These are phyloP conservation scores for Chalaropsis thielavioides DNA, from an alignment of 2,329 filamentous ascomycete species.

Conservation along the genomic window DNA sequence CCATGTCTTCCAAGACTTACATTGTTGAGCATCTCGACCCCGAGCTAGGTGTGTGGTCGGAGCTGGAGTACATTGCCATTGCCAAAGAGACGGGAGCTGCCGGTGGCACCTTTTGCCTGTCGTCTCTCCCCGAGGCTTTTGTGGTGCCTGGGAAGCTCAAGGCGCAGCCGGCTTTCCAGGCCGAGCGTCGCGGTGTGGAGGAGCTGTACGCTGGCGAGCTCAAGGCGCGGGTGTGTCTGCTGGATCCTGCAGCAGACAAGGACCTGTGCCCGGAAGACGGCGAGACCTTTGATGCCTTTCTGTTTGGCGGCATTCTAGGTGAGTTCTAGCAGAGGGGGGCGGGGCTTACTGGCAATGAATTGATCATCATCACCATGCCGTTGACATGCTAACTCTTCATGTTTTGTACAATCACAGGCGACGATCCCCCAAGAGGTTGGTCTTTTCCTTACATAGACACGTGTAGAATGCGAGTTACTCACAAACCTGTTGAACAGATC, in stretches of 20 bases:
- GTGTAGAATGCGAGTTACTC: background rate
- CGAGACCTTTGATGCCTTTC: constrained; percentile 70
- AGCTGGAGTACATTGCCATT: constrained; percentile 82
- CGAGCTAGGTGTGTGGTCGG: constrained; percentile 86
- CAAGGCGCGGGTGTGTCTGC: constrained; percentile 67
- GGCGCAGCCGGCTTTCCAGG: constrained; percentile 46
- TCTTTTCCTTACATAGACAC: background rate
- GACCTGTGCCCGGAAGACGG: constrained; percentile 77
- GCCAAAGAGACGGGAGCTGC: constrained; percentile 60
- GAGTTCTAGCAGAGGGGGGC: constrained; percentile 25
- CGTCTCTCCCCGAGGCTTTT: constrained; percentile 59
- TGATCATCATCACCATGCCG: background rate
- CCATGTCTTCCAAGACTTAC: constrained; percentile 42
- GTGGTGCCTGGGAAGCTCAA: constrained; percentile 46
- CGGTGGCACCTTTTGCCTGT: constrained; percentile 61
- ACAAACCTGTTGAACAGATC: constrained; percentile 40
- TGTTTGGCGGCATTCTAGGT: constrained; percentile 95
- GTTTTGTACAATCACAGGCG: constrained; percentile 40
- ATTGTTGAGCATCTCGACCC: constrained; percentile 95
- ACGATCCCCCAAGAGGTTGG: constrained; percentile 78
- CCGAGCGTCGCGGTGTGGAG: constrained; percentile 68
- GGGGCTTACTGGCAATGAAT: background rate
- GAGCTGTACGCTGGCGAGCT: constrained; percentile 53
- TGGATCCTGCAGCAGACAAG: constrained; percentile 70
- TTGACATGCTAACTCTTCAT: constrained; percentile 1